Base-by-base conservation (phyloP, 2,329 filamentous ascomycete genomes). In the Aspergillus jensenii region DNA sequence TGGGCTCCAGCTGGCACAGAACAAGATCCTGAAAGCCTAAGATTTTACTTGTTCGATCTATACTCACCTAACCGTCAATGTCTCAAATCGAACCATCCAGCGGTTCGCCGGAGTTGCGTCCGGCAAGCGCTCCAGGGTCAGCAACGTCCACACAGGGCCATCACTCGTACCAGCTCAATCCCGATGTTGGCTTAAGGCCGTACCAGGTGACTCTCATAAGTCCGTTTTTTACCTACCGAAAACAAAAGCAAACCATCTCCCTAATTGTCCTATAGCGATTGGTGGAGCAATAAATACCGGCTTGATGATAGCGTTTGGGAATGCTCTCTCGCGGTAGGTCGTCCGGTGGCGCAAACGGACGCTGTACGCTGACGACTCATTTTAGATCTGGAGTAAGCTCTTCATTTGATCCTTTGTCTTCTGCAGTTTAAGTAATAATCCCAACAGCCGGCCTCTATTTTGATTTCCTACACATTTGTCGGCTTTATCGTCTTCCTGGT, bases 401-500 rank as follows among this genome's bases (percentile, higher is more conserved):
- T 33, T 17, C 33, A 4, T 37, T 3, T 23, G 6, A 37, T 23
- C 21, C 3, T 25, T 31, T 12, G 4, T 15, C 17, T 14, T 53
- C 21, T 31, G 8, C 3, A 11, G 27, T 11, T 2, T 15, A 45
- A n/a, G 12, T 45, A 19, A 40, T 62, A 39, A 63, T 45, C 21
- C 17, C 6, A n/a, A 31, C 37, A 72, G 70, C 73, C 73, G 6
- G 72, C 68, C 15, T 67, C 72, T 15, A 68, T 74, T 19, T 63
- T 75, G 33, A 73, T 76, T 21, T 73, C 73, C 5, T 75, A 75
- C 50, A 71, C 71, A 1, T 58, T 71, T 23, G 71, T 75, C 37
- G 74, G 74, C 4, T 65, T 74, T 25, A 55, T 93, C 46, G 90
- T 92, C 61, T 93, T 86, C 74, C 76, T 90, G 40, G 89, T 93